Conservation (phyloP, 305 asterid species). For the Solanum hybrid region DNA sequence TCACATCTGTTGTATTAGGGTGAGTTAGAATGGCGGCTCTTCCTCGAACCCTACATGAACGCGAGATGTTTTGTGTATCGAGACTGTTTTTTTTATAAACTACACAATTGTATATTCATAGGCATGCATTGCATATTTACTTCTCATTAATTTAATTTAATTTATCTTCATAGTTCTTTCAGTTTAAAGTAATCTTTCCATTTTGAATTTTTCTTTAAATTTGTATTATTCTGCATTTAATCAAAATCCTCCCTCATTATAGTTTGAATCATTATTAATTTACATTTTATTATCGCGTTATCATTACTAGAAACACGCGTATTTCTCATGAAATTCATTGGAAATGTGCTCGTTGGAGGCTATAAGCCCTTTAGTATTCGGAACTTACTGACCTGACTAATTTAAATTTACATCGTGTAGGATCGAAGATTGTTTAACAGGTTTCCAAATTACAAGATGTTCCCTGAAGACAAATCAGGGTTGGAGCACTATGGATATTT, state of each 20-base stretch:
- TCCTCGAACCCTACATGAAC: neutral
- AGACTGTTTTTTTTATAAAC: neutral
- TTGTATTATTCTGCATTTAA: neutral
- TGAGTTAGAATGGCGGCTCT: neutral
- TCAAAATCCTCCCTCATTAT: neutral
- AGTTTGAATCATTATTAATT: neutral
- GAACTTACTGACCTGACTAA: neutral
- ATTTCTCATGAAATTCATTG: neutral
- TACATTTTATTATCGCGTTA: neutral
- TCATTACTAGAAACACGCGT: neutral
- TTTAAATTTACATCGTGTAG: neutral
- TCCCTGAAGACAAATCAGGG: neutral
- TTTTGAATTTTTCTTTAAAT: neutral
- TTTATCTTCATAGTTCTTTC: neutral
- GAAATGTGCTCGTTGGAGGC: neutral
- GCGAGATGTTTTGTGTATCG: neutral
- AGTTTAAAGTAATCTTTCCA: neutral
- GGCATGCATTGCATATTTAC: neutral
- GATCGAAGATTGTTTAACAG: neutral
- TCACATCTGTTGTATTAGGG: neutral
- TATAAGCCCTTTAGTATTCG: neutral
- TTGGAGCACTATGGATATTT: neutral
- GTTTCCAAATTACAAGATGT: neutral
- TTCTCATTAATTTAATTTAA: neutral
- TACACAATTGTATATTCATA: neutral